Evolutionary conservation across 805 yeast species (phyloP).

Genomic region (Zygosaccharomyces bisporus): DNA sequence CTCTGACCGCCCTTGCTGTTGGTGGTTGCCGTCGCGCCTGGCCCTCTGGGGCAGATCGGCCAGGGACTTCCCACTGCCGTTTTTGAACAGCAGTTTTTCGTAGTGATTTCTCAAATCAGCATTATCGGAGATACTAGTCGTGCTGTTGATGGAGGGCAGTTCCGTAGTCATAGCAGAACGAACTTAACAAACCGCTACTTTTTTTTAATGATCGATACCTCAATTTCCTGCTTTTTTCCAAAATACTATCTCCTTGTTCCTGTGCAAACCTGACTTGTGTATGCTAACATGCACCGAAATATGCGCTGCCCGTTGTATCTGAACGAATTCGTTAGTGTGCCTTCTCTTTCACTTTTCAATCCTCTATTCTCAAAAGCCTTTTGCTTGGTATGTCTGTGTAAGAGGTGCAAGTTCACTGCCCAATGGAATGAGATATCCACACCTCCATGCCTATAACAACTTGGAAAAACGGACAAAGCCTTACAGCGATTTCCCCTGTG

Average conservation of each 20-base stretch:
- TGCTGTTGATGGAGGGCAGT: conserved; percentile 34
- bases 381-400: background rate
- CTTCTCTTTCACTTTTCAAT: background rate
- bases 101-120: conserved; percentile 33
- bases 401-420: background rate
- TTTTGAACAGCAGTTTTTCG: conserved; percentile 34
- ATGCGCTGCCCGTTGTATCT: background rate
- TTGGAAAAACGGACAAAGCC: conserved; percentile 6
- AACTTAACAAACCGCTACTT: too few relatives aligned
- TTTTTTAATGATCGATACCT: too few relatives aligned
- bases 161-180: conserved; percentile 24
- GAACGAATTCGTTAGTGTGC: background rate
- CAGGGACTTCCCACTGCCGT: conserved; percentile 34
- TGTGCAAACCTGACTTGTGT: conserved; percentile 4
- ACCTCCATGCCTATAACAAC: background rate
- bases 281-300: conserved; percentile 4
- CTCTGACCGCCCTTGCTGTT: conserved; percentile 10
- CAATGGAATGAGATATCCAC: background rate
- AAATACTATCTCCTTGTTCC: background rate
- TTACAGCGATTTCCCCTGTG: conserved; percentile 7
- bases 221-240: background rate
- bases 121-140: conserved; percentile 36
- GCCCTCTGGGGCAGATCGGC: conserved; percentile 28
- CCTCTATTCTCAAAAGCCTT: background rate
- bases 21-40: conserved; percentile 16